Conservation (phyloP, 2,329 filamentous ascomycete species). For the Diaporthe nobilis region DNA sequence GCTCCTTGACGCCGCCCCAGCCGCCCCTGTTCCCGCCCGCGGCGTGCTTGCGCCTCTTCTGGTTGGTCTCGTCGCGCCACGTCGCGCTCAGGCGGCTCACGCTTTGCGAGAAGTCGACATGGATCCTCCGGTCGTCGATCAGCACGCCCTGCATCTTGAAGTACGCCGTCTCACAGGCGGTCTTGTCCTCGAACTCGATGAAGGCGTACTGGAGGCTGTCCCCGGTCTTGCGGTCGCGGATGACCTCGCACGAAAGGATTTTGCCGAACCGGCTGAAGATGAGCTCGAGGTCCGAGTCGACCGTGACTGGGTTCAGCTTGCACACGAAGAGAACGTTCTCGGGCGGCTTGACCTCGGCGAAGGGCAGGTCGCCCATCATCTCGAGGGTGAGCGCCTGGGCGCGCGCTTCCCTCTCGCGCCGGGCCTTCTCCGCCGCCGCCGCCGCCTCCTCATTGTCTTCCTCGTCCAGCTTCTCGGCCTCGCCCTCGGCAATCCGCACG, state of each 20-base stretch:
- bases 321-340: slow-evolving; percentile 99
- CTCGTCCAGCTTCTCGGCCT: slow-evolving; percentile 84
- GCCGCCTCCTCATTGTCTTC: slow-evolving; percentile 79
- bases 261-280: slow-evolving; percentile 98
- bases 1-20: slow-evolving; percentile 88
- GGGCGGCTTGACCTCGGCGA: slow-evolving; percentile 96
- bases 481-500: slow-evolving; percentile 86
- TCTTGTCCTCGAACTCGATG: slow-evolving; percentile 94
- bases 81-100: slow-evolving; percentile 88
- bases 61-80: slow-evolving; percentile 89
- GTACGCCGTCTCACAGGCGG: slow-evolving; percentile 93
- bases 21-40: slow-evolving; percentile 74
- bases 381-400: slow-evolving; percentile 95
- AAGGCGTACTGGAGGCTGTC: slow-evolving; percentile 98
- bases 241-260: slow-evolving; percentile 95
- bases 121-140: slow-evolving; percentile 97
- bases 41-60: slow-evolving; percentile 72
- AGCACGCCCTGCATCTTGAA: slow-evolving; percentile 99
- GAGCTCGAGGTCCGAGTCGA: slow-evolving; percentile 92
- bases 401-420: slow-evolving; percentile 90
- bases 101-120: slow-evolving; percentile 98
- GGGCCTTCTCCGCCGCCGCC: slow-evolving; percentile 78
- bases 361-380: slow-evolving; percentile 97
- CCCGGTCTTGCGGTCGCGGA: slow-evolving; percentile 91
- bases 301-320: slow-evolving; percentile 97